Conservation (phyloP, 371 early-diverging fungal genomes). For the Mucor ambiguus region DNA sequence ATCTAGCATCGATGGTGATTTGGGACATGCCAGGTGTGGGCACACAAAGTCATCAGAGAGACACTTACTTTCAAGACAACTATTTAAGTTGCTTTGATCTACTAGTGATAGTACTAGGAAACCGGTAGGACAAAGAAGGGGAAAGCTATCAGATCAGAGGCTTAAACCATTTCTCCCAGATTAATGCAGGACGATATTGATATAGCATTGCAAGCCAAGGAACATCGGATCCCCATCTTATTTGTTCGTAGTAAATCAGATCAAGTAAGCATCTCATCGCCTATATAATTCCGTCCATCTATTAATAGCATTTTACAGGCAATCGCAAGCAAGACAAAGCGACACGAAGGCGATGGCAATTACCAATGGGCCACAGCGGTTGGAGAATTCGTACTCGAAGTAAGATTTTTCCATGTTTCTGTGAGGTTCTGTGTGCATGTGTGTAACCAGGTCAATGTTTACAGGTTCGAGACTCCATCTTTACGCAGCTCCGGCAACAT, state of each 20-base stretch:
- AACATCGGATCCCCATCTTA: conserved; percentile 39
- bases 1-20: conserved; percentile 41
- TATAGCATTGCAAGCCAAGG: conserved; percentile 41
- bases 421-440: not conserved
- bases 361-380: conserved; percentile 38
- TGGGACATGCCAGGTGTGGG: conserved; percentile 60
- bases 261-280: conserved; percentile 25
- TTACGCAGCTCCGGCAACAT: conserved; percentile 37
- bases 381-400: conserved; percentile 42
- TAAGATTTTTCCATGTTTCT: conserved; percentile 11
- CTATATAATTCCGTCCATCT: not conserved
- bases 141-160: not conserved
- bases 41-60: conserved; percentile 39
- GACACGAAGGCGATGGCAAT: conserved; percentile 22
- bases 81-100: conserved; percentile 52
- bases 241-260: conserved; percentile 53
- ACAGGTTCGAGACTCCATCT: conserved; percentile 38
- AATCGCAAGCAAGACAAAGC: conserved; percentile 35
- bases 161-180: conserved; percentile 6
- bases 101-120: conserved; percentile 47
- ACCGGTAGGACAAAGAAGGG: conserved; percentile 31
- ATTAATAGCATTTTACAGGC: conserved; percentile 22
- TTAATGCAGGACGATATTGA: conserved; percentile 37
- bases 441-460: not conserved
- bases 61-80: conserved; percentile 53